These are phyloP conservation scores for Dillenia turbinata DNA, from an alignment of 164 flowering plant genomes.

Conservation along the genomic window DNA sequence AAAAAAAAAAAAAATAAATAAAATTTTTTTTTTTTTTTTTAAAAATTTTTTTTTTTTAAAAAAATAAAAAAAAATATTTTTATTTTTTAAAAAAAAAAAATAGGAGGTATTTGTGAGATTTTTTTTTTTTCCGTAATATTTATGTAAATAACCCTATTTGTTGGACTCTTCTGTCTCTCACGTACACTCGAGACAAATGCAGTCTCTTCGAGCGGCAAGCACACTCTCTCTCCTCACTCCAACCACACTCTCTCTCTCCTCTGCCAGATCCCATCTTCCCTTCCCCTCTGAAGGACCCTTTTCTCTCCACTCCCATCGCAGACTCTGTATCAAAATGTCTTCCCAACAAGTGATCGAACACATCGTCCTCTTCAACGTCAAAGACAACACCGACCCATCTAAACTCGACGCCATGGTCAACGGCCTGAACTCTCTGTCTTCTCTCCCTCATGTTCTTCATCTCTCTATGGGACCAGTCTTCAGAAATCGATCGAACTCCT, in stretches of 20 bases:
- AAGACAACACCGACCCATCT: slow-evolving; percentile 29
- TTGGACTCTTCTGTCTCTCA: no score
- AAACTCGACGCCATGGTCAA: slow-evolving; percentile 44
- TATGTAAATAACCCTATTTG: no score
- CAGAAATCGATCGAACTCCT: slow-evolving; percentile 28
- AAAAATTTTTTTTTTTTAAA: no score
- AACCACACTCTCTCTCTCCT: neutral
- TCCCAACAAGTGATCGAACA: slow-evolving; percentile 38
- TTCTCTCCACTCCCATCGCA: neutral
- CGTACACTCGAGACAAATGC: no score
- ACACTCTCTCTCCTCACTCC: neutral
- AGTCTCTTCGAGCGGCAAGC: no score
- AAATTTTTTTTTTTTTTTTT: no score
- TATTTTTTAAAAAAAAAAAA: no score
- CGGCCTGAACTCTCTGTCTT: slow-evolving; percentile 32
- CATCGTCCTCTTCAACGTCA: slow-evolving; percentile 71
- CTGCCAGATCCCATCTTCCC: neutral
- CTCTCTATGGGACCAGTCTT: slow-evolving; percentile 52
- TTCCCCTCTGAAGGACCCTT: neutral
- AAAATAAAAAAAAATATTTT: no score
- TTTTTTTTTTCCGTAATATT: no score
- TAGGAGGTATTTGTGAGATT: no score
- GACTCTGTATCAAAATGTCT: neutral
- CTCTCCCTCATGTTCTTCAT: slow-evolving; percentile 48
- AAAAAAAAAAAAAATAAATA: no score